Base-by-base conservation (phyloP, 192 early-diverging fungal genomes). In the Coemansia sp. region DNA sequence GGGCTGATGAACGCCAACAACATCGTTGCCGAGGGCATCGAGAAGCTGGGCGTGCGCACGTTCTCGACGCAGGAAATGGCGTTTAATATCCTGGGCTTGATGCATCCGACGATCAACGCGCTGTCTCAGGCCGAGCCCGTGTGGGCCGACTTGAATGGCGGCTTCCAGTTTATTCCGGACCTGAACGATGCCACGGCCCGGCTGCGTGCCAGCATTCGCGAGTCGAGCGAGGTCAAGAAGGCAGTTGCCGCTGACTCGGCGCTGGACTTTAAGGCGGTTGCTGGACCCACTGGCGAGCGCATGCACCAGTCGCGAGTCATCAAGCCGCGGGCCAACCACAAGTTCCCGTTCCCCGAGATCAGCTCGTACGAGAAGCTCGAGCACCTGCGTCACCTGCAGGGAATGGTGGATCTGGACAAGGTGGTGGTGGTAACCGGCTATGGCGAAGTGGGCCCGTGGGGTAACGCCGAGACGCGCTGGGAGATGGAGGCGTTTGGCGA, bases 1-100 rank as follows among this genome's bases (percentile, higher is more conserved):
- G 92, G 92, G 30, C 82, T 97, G 66, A 97, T 97, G 94, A 83
- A 82, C 18, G 78, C 81, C 57, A 97, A 94, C 79, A 93, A 97
- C 69, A 80, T 90, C 37, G 85, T 93, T 48, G 90, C 93, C 23
- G 85, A 93, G 62, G 87, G 90, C 46, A 83, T 97, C 23, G 94
- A 97, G 71, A 80, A 81, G 42, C 78, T 84, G 39, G 94, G 94
- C 40, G 87, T 92, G 23, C 85, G 92, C 61, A 97, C 94, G 17
- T 97, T 95, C 85, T 88, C 90, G 15, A 77, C 89, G 20, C 75
- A 82, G 53, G 94, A 97, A 71, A 93, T 95, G 92, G 88, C 92
- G 8, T 97, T 97, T 82, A 92, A 89, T 80, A 81, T 97, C 20
- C 71, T 94, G 11, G 90, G 87, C 62, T 84, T 97, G 11, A 71